These are phyloP conservation scores for Clavariopsis aquatica DNA, from an alignment of 495 filamentous ascomycete genomes.

Conservation along the genomic window DNA sequence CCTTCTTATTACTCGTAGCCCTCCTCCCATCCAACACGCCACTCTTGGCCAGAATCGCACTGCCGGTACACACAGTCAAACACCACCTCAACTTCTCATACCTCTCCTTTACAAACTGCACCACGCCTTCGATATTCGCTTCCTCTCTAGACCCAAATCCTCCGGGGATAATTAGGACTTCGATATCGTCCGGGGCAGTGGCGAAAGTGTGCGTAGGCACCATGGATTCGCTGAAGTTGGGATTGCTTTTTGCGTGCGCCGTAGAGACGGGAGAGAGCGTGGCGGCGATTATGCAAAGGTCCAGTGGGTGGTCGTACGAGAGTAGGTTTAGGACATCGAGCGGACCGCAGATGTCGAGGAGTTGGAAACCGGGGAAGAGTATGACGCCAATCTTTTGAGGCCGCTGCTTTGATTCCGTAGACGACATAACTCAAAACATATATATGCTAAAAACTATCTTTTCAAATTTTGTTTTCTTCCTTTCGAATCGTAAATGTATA, in stretches of 20 bases:
- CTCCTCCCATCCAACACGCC: constrained; percentile 36
- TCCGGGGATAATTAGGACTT: constrained; percentile 67
- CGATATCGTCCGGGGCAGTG: constrained; percentile 51
- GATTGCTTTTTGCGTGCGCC: constrained; percentile 25
- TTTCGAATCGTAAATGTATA: too few relatives aligned
- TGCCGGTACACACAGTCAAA: constrained; percentile 37
- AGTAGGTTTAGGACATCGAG: constrained; percentile 63
- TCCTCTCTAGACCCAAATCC: constrained; percentile 56
- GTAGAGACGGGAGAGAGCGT: constrained; percentile 58
- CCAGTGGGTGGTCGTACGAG: constrained; percentile 44
- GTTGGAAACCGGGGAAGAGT: constrained; percentile 56
- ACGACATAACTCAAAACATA: too few relatives aligned
- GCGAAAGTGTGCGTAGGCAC: constrained; percentile 65
- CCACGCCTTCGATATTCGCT: constrained; percentile 42
- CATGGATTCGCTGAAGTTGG: constrained; percentile 50
- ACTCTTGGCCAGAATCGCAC: constrained; percentile 29
- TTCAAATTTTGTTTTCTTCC: background rate
- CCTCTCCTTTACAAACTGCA: constrained; percentile 49
- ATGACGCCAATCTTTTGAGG: constrained; percentile 45
- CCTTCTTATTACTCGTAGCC: constrained; percentile 38
- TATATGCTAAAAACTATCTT: too few relatives aligned
- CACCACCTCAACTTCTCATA: constrained; percentile 51
- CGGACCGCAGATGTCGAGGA: constrained; percentile 60
- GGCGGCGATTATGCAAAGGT: constrained; percentile 54
- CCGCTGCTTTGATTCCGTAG: background rate